Conservation (phyloP, 805 yeast species). For the Zygosaccharomyces siamensis region DNA sequence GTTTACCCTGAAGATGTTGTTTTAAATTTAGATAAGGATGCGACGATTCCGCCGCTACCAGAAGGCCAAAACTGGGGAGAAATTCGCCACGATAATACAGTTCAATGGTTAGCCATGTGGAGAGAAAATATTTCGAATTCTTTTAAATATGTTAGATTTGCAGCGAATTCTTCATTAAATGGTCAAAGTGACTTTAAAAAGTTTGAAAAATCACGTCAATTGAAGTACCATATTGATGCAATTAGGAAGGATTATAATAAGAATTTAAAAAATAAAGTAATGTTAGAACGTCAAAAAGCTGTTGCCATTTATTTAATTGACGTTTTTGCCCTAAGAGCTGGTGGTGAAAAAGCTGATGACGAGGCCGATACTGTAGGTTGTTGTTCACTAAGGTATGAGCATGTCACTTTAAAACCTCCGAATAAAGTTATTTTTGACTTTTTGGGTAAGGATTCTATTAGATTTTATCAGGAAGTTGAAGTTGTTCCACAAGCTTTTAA, state of each 20-base stretch:
- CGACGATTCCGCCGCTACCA: conserved; percentile 75
- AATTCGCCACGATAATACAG: conserved; percentile 79
- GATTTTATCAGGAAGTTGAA: conserved; percentile 87
- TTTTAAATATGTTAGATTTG: conserved; percentile 84
- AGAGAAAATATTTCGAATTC: conserved; percentile 82
- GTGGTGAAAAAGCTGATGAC: conserved; percentile 95
- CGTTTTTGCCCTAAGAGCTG: conserved; percentile 91
- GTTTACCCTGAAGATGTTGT: conserved; percentile 88
- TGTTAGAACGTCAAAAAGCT: conserved; percentile 87
- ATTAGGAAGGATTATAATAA: conserved; percentile 72
- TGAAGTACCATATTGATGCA: conserved; percentile 63
- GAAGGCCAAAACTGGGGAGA: conserved; percentile 90
- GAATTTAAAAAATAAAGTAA: conserved; percentile 65
- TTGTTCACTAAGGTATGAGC: conserved; percentile 89
- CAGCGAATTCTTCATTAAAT: conserved; percentile 84
- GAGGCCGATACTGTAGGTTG: conserved; percentile 99
- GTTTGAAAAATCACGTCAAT: conserved; percentile 87
- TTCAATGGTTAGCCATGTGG: conserved; percentile 97
- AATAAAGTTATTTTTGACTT: conserved; percentile 83
- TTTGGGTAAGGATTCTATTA: conserved; percentile 90
- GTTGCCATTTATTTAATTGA: conserved; percentile 92
- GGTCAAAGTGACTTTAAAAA: conserved; percentile 88
- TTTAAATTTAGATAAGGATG: conserved; percentile 69
- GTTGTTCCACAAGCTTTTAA: conserved; percentile 91
- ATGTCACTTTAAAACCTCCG: conserved; percentile 80